Base-by-base conservation (phyloP, 176 grass and related monocot species). In the Eragrostis curvula region DNA sequence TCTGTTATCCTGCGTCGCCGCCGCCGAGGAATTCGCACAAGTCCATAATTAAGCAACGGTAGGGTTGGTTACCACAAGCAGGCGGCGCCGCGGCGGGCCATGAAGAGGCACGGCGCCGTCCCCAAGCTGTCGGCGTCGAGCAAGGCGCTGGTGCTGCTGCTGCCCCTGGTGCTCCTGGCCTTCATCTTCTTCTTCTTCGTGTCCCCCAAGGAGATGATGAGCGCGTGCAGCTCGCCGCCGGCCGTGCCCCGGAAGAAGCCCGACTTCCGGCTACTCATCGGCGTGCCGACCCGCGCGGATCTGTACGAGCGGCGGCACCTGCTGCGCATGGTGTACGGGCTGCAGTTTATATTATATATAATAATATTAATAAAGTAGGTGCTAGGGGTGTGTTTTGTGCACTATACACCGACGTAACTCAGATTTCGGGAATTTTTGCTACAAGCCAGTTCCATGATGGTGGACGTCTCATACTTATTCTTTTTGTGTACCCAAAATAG, bases 141-240 rank as follows among this genome's bases (percentile, higher is more conserved):
- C 88, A 91, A 80, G 48, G 70, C 78, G 20, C 63, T n/a, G n/a
- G n/a, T n/a, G n/a, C n/a, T 91, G 39, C 69, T 94, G 50, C 79
- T 94, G 3, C 89, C 92, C 8, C 24, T 94, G 36, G 15, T 91
- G 3, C 71, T 94, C 55, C 83, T 94, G 4, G 80, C 70, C 30
- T 91, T 84, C 77, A 89, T 85, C 80, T 94, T 79, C 80, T 53
- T 94, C 65, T 84, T n/a, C n/a, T n/a, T 85, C 81, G 66, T 94
- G 27, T 89, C 87, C 71, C 92, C 83, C 21, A 89, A 84, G 70
- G 85, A 74, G 13, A 59, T 89, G 44, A 53, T 92, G 60, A 81
- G 69, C 51, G 47, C 79, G 24, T 92, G 87, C 75, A 40, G 25
- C 17, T 83, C 76, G 25, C 25, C 75, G 66, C 55, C 75, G 13